phyloP scores from a whole-genome alignment of 108 stramenopile species.

The Conticribra guillardii region DNA sequence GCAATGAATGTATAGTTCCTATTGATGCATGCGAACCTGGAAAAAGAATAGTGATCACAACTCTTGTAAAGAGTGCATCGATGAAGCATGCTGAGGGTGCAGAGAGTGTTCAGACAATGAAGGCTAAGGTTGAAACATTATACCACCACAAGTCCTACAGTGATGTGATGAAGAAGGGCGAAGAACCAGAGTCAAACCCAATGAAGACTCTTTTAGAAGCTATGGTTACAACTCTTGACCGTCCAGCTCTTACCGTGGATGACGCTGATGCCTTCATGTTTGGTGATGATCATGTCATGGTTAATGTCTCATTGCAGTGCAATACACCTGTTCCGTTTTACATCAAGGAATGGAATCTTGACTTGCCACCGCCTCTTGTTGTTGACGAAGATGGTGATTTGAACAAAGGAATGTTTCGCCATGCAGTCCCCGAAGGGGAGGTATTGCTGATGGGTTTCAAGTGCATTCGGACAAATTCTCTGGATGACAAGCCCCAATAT shows the following conservation, averaged over 20 bases:
- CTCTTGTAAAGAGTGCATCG: constrained; percentile 61
- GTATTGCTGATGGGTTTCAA: constrained; percentile 64
- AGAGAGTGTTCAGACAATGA: constrained; percentile 53
- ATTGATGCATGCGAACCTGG: constrained; percentile 58
- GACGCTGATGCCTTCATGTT: constrained; percentile 47
- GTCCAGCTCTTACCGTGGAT: constrained; percentile 64
- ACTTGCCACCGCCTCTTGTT: constrained; percentile 52
- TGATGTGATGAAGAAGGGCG: constrained; percentile 39
- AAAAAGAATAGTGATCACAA: constrained; percentile 51
- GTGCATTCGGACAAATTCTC: constrained; percentile 41
- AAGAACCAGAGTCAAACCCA: constrained; percentile 44
- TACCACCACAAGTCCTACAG: constrained; percentile 55
- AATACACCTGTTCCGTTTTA: constrained; percentile 71
- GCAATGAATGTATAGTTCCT: constrained; percentile 48
- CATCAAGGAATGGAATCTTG: constrained; percentile 65
- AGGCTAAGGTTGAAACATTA: constrained; percentile 57
- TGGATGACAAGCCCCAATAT: constrained; percentile 1
- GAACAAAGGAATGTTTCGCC: constrained; percentile 55
- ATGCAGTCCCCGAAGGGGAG: constrained; percentile 63
- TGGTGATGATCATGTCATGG: constrained; percentile 47
- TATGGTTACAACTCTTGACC: constrained; percentile 68
- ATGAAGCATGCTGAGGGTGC: constrained; percentile 34
- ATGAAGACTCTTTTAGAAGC: constrained; percentile 68
- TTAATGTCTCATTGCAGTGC: constrained; percentile 62
- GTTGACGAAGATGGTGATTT: constrained; percentile 52